Evolutionary conservation across 202 grass and related monocot genomes (phyloP), one percentile per base, ranked within the genome.

Genomic region (Eragrostis tef): DNA sequence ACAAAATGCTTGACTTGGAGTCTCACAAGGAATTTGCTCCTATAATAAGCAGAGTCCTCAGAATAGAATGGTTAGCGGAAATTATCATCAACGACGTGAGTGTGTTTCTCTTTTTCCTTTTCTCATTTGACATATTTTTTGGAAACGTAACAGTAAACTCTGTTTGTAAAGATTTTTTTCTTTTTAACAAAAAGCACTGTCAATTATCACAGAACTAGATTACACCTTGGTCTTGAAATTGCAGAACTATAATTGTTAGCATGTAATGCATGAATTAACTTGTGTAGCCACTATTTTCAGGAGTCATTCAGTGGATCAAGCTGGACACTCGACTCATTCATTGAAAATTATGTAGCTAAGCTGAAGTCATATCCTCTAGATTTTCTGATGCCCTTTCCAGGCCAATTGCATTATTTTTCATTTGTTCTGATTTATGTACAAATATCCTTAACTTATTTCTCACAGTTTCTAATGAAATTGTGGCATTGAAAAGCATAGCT

Each of bases 321-420:
- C 39, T 92, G 92, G 82, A 94, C 95, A 41, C 43, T 98, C 39
- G 90, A 98, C 50, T 94, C 85, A 6, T 98, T 98, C 69, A 91
- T 60, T 74, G 88, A 91, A 90, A 85, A 17, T 74, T 98, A 91
- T 77, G 17, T 85, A 15, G 43, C 79, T 63, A 91, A 90, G 64
- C 78, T 98, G 74, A 94, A 94, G 80, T 98, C 92, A 98, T 98
- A 98, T 98, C 95, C 92, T 94, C 49, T 16, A 47, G 2, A 91
- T 36, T 72, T 71, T n/a, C 65, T 31, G 3, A 60, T 64, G 20
- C 41, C 29, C n/a, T 81, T 43, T 73, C 78, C 42, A 22, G 26
- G 16, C 43, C 21, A 34, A 67, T 69, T 63, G 10, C 19, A n/a
- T 73, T 6, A 29, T 78, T 70, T 71, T 75, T 65, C 11, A 17